Evolutionary conservation across 2,329 filamentous ascomycete genomes (phyloP).

Genomic region (Gaeumannomyces tritici): DNA sequence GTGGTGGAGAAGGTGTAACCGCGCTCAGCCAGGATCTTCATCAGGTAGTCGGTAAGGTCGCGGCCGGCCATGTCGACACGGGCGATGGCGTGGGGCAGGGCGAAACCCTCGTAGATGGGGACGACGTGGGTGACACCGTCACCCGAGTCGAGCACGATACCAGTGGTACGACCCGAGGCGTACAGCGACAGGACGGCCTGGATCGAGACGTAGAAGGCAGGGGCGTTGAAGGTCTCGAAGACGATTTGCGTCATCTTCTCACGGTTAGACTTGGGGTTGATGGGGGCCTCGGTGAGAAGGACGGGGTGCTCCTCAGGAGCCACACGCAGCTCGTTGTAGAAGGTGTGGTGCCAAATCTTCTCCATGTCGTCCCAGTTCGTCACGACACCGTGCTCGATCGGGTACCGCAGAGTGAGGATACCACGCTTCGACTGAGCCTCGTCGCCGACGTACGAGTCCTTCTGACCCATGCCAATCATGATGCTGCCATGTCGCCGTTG

Average conservation of each 20-base stretch:
- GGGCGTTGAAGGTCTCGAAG: constrained; percentile 99
- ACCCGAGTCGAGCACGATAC: constrained; percentile 99
- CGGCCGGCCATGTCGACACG: constrained; percentile 99
- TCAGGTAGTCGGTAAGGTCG: constrained; percentile 99
- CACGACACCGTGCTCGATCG: constrained; percentile 99
- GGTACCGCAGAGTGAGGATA: constrained; percentile 99
- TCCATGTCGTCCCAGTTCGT: constrained; percentile 99
- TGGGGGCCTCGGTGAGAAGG: constrained; percentile 96
- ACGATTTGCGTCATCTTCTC: constrained; percentile 99
- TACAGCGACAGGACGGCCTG: constrained; percentile 99
- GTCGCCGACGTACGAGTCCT: constrained; percentile 99
- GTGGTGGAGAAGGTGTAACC: constrained; percentile 99
- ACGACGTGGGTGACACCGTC: constrained; percentile 99
- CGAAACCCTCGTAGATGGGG: constrained; percentile 99
- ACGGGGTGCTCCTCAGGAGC: constrained; percentile 99
- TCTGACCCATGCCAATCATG: constrained; percentile 99
- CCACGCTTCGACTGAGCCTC: constrained; percentile 99
- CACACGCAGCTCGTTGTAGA: constrained; percentile 99
- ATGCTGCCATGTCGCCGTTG: constrained; percentile 53
- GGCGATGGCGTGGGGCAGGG: constrained; percentile 98
- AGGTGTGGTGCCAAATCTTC: constrained; percentile 99
- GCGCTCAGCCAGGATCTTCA: constrained; percentile 99
- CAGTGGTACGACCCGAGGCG: constrained; percentile 99
- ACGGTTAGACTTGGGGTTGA: constrained; percentile 99
- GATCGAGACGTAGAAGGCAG: constrained; percentile 99